These are phyloP conservation scores for Picochlorum sp. DNA, from an alignment of 139 green algal species.

Conservation along the genomic window DNA sequence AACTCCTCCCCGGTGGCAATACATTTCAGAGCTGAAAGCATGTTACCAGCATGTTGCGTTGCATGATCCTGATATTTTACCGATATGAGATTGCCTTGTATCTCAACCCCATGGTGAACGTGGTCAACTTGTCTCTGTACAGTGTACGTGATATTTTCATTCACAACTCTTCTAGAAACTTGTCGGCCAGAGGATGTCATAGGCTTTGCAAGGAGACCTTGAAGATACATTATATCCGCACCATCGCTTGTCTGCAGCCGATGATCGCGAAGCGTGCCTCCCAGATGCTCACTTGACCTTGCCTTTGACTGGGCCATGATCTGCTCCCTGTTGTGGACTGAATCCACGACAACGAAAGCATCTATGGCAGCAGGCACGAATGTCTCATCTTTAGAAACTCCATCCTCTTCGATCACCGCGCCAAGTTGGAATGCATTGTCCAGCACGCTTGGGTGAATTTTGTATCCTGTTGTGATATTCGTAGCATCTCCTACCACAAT, in stretches of 20 bases:
- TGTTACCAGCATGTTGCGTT: too few relatives aligned
- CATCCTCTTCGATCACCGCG: constrained; percentile 33
- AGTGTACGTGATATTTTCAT: background rate
- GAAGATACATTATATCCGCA: constrained; percentile 25
- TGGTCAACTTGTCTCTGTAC: background rate
- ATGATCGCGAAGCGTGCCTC: constrained; percentile 21
- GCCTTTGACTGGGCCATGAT: background rate
- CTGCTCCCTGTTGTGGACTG: background rate
- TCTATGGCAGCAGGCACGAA: constrained; percentile 49
- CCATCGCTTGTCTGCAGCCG: constrained; percentile 18
- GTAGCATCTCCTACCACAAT: background rate
- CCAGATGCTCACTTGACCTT: background rate
- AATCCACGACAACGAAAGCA: constrained; percentile 10
- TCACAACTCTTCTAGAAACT: background rate
- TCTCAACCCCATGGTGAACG: too few relatives aligned
- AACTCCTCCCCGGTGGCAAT: background rate
- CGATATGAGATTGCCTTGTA: too few relatives aligned
- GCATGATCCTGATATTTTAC: too few relatives aligned
- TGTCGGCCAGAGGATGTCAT: constrained; percentile 5
- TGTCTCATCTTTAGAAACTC: background rate
- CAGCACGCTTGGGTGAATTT: constrained; percentile 13
- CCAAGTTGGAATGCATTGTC: constrained; percentile 47
- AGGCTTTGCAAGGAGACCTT: constrained; percentile 43
- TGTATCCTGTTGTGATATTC: constrained; percentile 7
- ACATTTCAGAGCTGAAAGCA: constrained; percentile 5